Evolutionary conservation across 1,284 basidiomycete species (phyloP).

Genomic region (Pseudozyma flocculosa): DNA sequence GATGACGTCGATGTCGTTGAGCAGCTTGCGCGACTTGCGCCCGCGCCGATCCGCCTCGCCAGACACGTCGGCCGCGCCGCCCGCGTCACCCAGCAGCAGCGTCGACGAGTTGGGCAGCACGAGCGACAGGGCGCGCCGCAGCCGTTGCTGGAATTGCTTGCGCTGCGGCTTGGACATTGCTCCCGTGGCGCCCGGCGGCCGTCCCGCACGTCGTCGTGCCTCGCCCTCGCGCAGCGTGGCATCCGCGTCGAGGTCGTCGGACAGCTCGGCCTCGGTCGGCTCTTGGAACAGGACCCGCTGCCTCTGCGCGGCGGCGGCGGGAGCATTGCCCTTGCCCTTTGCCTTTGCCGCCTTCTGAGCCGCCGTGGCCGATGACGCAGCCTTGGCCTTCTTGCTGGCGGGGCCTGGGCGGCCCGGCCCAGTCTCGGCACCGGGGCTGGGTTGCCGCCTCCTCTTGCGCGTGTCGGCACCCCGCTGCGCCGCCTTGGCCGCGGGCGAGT

Average conservation of each 20-base stretch:
- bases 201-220: too few relatives aligned
- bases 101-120: not conserved
- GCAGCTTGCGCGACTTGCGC: slow-evolving; percentile 25
- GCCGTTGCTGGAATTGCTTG: slow-evolving; percentile 13
- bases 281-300: not conserved
- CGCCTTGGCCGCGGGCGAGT: slow-evolving; percentile 26
- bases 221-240: not conserved
- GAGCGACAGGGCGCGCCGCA: not conserved
- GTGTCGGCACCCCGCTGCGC: slow-evolving; percentile 18
- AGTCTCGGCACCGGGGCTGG: slow-evolving; percentile 15
- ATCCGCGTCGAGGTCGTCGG: not conserved
- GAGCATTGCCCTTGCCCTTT: not conserved
- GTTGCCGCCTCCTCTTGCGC: slow-evolving; percentile 20
- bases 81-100: too few relatives aligned
- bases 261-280: not conserved
- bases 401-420: too few relatives aligned
- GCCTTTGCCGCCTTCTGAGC: too few relatives aligned
- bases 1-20: slow-evolving; percentile 38
- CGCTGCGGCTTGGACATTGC: slow-evolving; percentile 1
- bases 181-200: not conserved
- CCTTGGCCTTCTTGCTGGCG: not conserved
- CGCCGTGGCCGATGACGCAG: too few relatives aligned
- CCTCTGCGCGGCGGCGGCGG: too few relatives aligned
- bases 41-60: too few relatives aligned
- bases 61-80: too few relatives aligned